Base-by-base conservation (phyloP, 1,139 yeast species). In the Fermentozyma sake region DNA sequence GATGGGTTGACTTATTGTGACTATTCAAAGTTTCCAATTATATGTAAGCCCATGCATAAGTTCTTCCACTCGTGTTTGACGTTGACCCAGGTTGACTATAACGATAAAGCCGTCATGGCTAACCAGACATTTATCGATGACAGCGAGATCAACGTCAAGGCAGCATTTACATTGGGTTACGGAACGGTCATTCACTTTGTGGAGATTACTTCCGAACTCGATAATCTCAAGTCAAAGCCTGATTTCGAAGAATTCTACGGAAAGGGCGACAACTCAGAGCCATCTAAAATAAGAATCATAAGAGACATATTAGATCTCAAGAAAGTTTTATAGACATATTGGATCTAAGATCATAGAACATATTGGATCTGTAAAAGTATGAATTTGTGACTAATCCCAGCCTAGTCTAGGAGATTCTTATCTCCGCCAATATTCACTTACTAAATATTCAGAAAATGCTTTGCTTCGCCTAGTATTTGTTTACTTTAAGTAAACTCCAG, bases 1-100 rank as follows among this genome's bases (percentile, higher is more conserved):
- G 97, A 89, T 41, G 98, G 98, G 1, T 70, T 91, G 43, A 86
- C 96, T 1, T 91, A 64, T 57, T 91, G 98, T 59, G 95, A 91
- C 58, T 91, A 91, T 50, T 53, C 72, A 6, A 54, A 63, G 38
- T 57, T 52, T 34, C 87, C 89, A 5, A 66, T 91, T 33, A 56
- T 80, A 17, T 89, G 97, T 59, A 91, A 91, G 59, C 98, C 98
- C 10, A 84, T 84, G 77, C 61, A 65, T 10, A 65, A 50, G 30
- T 68, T 52, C 41, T 68, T 57, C 41, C 55, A 39, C 60, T 77
- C 48, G 71, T 77, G 86, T 12, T 65, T 84, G 55, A 37, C 49
- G 8, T 71, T 76, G 32, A 80, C 95, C 20, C 82, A 83, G 16
- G 67, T 77, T 16, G 68, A 67, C 37, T 67, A 61, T 29, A 42